Evolutionary conservation across 306 rosid genomes (phyloP).

Genomic region (Abrus pulchellus): DNA sequence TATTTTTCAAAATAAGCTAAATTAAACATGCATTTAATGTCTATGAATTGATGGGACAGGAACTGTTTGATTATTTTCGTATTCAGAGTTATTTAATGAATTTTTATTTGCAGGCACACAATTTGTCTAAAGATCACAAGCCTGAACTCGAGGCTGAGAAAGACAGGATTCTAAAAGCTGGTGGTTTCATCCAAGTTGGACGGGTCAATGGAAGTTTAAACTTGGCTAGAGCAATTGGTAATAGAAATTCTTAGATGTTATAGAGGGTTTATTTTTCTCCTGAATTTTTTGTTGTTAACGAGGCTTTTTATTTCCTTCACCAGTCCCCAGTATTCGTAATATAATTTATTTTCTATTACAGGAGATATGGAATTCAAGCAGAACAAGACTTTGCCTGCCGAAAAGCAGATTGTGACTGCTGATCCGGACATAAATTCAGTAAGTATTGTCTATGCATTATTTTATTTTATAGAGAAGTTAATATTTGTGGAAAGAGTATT

Average conservation of each 20-base stretch:
- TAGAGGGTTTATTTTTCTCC: constrained; percentile 32
- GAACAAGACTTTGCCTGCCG: constrained; percentile 78
- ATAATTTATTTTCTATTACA: constrained; percentile 52
- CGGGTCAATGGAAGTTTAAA: constrained; percentile 95
- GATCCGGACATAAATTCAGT: constrained; percentile 82
- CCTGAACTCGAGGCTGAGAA: constrained; percentile 89
- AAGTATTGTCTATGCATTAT: constrained; percentile 47
- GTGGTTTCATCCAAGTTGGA: constrained; percentile 93
- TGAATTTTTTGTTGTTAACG: neutral
- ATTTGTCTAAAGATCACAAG: constrained; percentile 94
- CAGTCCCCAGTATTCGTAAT: constrained; percentile 24
- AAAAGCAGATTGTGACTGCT: constrained; percentile 91
- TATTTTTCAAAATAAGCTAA: no score
- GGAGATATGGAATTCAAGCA: constrained; percentile 95
- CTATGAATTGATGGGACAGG: constrained; percentile 12
- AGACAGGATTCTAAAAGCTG: constrained; percentile 91
- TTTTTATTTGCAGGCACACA: constrained; percentile 75
- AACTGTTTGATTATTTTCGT: constrained; percentile 31
- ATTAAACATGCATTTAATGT: neutral
- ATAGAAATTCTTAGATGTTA: neutral
- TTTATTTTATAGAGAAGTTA: constrained; percentile 8
- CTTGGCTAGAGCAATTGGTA: constrained; percentile 96
- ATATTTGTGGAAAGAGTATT: constrained; percentile 20
- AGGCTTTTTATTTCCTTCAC: constrained; percentile 12
- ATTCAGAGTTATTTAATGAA: constrained; percentile 36